These are phyloP conservation scores for Aspergillus ruber DNA, from an alignment of 2,329 filamentous ascomycete species.

Conservation along the genomic window DNA sequence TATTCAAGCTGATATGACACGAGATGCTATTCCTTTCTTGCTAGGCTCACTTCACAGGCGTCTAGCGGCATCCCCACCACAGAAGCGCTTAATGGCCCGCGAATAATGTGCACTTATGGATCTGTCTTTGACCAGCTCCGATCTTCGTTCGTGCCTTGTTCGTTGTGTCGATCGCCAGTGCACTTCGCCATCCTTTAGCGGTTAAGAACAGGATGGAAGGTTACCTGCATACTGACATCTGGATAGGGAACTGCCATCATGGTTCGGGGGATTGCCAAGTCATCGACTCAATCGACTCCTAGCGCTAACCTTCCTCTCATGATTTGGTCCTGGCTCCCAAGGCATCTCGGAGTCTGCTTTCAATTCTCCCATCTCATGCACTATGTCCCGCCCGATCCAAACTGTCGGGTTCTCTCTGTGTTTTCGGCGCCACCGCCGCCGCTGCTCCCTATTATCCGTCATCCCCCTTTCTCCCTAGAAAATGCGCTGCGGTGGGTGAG, in stretches of 20 bases:
- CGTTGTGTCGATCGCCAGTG: background rate
- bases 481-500: constrained; percentile 11
- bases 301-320: constrained; percentile 17
- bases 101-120: background rate
- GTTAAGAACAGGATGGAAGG: background rate
- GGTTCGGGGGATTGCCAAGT: background rate
- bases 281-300: constrained; percentile 5
- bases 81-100: constrained; percentile 12
- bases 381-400: constrained; percentile 9
- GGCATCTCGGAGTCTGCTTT: background rate
- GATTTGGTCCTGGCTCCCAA: constrained; percentile 8
- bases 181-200: background rate
- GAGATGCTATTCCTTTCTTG: background rate
- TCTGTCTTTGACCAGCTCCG: background rate
- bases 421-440: constrained; percentile 8
- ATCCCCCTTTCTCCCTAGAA: background rate
- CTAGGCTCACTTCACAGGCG: background rate
- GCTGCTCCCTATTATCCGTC: constrained; percentile 7
- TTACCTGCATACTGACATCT: background rate
- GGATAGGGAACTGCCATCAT: background rate
- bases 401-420: constrained; percentile 9
- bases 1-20: background rate
- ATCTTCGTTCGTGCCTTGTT: background rate
- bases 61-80: constrained; percentile 1
- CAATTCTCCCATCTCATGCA: constrained; percentile 1